Base-by-base conservation (phyloP, 768 basidiomycete species). In the Lepiota venenata region DNA sequence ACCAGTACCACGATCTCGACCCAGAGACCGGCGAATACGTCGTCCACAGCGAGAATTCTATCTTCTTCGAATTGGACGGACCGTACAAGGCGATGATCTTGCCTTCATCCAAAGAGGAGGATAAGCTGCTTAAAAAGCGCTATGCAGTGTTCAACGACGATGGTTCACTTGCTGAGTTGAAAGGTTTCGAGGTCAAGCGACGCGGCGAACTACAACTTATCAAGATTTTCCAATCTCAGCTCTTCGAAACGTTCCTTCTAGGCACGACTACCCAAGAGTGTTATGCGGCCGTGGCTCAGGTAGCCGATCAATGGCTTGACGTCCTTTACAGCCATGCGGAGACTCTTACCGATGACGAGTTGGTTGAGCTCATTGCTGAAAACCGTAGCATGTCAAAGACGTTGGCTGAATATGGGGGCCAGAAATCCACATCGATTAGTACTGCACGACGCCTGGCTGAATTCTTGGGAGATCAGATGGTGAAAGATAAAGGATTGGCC, bases 61-160 rank as follows among this genome's bases (percentile, higher is more conserved):
- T 99, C 70, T 99, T 98, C 77, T 98, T 99, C 74, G 96, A 99
- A 70, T 79, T 99, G 56, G 96, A 99, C 61, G 97, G 97, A 1
- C 97, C 97, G 1, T 99, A 98, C 75, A 92, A 85, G 60, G 97
- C 97, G 5, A 98, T 99, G 97, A 98, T 98, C 62, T 80, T 99
- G 11, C 97, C 97, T 1, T 96, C 94, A 1, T 98, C 97, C 1
- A 99, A 99, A 67, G 97, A 99, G 70, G 97, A 99, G 69, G 97
- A 98, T 68, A 99, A 98, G 66, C 68, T 99, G 52, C 73, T 99
- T 62, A 99, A 99, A 76, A 99, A 99, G 70, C 89, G 97, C 47
- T 99, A 98, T 63, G 97, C 97, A 5, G 97, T 99, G 8, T 98
- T 98, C 75, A 96, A 98, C 62, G 93, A 95, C 58, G 96, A 99